Evolutionary conservation across 1,284 basidiomycete genomes (phyloP).

Genomic region (Boletus calvinii): DNA sequence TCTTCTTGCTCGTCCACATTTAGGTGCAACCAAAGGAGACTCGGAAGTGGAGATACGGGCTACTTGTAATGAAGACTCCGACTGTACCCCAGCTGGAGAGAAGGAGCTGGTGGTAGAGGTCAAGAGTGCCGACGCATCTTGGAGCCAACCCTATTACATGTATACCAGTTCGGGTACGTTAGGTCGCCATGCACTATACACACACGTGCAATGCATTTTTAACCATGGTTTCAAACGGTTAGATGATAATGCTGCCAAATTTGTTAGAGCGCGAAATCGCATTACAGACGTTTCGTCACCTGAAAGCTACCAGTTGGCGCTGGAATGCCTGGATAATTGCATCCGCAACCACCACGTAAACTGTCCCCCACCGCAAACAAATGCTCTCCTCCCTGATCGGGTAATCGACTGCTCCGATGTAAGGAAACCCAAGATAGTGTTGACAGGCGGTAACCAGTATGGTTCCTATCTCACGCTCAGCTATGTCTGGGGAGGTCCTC

Average conservation of each 20-base stretch:
- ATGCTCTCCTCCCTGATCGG: background rate
- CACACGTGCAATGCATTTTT: background rate
- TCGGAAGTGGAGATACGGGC: background rate
- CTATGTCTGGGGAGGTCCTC: slow-evolving; percentile 2
- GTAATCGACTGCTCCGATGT: slow-evolving; percentile 1
- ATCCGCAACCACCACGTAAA: background rate
- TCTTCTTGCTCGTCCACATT: background rate
- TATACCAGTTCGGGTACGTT: background rate
- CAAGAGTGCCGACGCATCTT: background rate
- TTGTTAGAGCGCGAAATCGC: background rate
- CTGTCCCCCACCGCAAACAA: background rate
- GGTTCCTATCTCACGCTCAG: background rate
- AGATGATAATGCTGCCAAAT: slow-evolving; percentile 1
- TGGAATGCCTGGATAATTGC: background rate
- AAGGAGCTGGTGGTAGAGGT: background rate
- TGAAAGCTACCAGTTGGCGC: background rate
- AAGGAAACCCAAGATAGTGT: background rate
- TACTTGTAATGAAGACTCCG: background rate
- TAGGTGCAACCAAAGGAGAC: background rate
- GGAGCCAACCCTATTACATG: background rate
- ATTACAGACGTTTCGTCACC: background rate
- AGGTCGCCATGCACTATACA: background rate
- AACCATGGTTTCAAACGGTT: background rate
- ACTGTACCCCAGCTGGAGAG: slow-evolving; percentile 1
- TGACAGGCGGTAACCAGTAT: background rate